These are phyloP conservation scores for Cladosporium cucumerinum DNA, from an alignment of 2,329 filamentous ascomycete genomes.

Conservation along the genomic window DNA sequence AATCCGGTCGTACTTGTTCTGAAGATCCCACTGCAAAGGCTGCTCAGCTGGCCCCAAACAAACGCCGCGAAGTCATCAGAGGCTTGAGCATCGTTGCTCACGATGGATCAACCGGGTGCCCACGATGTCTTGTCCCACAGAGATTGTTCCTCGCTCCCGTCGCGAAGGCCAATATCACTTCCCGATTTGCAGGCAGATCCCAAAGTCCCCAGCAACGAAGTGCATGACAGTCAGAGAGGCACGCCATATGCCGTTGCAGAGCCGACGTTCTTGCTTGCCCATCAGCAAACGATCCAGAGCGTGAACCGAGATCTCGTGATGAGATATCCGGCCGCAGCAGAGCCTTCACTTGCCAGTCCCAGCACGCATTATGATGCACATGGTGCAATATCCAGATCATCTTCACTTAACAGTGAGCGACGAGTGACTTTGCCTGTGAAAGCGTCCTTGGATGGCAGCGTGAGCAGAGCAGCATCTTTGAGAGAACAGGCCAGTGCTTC, in stretches of 20 bases:
- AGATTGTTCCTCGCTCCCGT: not conserved
- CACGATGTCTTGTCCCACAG: not conserved
- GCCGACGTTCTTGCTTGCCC: not conserved
- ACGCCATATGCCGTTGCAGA: not conserved
- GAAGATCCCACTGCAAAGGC: not conserved
- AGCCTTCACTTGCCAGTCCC: not conserved
- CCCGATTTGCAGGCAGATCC: not conserved
- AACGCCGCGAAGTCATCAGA: not conserved
- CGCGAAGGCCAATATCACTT: not conserved
- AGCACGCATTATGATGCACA: not conserved
- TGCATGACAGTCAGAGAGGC: not conserved
- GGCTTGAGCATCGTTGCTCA: not conserved
- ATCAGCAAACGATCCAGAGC: not conserved
- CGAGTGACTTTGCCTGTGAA: not conserved
- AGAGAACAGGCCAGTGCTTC: slow-evolving; percentile 1
- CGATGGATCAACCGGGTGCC: not conserved
- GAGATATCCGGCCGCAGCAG: not conserved
- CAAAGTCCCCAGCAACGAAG: not conserved
- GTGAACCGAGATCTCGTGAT: not conserved
- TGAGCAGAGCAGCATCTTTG: slow-evolving; percentile 1
- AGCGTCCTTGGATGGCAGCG: not conserved
- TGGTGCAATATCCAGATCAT: not conserved
- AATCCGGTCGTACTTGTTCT: not conserved
- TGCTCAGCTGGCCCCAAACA: not conserved
- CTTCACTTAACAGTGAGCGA: not conserved